A percentile compares a stretch with the other conserved stretches of the same genome.
Conservation (phyloP, 192 early-diverging fungal genomes). For the Coemansia asiatica region DNA sequence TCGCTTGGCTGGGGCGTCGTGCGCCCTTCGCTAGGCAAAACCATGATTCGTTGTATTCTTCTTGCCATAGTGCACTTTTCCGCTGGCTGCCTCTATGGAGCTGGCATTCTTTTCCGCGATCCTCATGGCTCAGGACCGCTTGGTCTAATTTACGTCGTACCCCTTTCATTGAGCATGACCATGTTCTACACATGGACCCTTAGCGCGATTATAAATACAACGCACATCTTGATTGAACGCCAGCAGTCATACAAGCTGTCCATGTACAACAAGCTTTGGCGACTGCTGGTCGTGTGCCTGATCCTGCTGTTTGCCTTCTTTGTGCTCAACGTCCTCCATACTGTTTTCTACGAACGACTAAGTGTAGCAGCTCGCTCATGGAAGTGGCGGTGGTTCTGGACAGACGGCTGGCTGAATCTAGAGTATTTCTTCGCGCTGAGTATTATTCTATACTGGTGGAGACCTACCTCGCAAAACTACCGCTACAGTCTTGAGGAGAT, state of each 20-base stretch:
- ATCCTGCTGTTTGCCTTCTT: slow-evolving; percentile 75
- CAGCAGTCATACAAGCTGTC: slow-evolving; percentile 85
- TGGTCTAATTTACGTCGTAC: slow-evolving; percentile 79
- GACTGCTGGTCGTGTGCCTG: slow-evolving; percentile 75
- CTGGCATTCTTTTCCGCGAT: slow-evolving; percentile 72
- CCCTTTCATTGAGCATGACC: slow-evolving; percentile 86
- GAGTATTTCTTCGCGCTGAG: slow-evolving; percentile 80
- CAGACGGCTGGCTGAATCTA: slow-evolving; percentile 91
- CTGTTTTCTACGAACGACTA: slow-evolving; percentile 61
- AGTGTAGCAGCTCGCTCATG: slow-evolving; percentile 77
- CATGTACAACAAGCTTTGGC: slow-evolving; percentile 87
- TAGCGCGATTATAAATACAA: slow-evolving; percentile 75
- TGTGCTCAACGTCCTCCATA: slow-evolving; percentile 78
- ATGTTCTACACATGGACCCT: slow-evolving; percentile 95
- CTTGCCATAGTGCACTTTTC: slow-evolving; percentile 82
- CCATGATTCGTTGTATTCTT: slow-evolving; percentile 82
- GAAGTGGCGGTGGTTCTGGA: slow-evolving; percentile 85
- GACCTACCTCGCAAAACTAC: slow-evolving; percentile 88
- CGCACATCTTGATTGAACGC: slow-evolving; percentile 71
- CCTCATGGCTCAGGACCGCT: slow-evolving; percentile 65
- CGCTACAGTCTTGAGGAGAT: slow-evolving; percentile 88
- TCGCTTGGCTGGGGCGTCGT: slow-evolving; percentile 96
- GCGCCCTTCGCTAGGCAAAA: slow-evolving; percentile 81
- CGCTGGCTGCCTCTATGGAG: slow-evolving; percentile 83
- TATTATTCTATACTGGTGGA: slow-evolving; percentile 84